These are phyloP conservation scores for Aphanomyces euteiches DNA, from an alignment of 352 stramenopile genomes.

Conservation along the genomic window DNA sequence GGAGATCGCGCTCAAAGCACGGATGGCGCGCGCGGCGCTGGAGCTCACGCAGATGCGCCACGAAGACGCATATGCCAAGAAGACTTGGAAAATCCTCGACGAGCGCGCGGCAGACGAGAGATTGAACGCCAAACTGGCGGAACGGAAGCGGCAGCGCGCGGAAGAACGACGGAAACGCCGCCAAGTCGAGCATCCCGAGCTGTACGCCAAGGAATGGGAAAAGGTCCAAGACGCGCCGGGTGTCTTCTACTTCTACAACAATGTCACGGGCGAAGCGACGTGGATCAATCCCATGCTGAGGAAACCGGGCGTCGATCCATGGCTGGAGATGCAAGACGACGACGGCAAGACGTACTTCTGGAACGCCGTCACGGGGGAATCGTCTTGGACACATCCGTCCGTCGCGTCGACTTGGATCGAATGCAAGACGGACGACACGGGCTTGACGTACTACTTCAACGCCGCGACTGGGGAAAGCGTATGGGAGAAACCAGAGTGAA, in stretches of 20 bases:
- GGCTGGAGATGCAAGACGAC: conserved; percentile 58
- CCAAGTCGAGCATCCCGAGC: conserved; percentile 1
- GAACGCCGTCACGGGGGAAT: conserved; percentile 60
- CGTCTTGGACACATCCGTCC: conserved; percentile 59
- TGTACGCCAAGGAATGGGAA: conserved; percentile 23
- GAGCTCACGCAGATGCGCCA: conserved; percentile 4
- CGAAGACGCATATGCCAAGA: background rate
- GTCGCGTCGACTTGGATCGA: conserved; percentile 47
- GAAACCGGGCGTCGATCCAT: conserved; percentile 30
- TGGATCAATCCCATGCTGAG: conserved; percentile 46
- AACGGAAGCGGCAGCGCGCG: conserved; percentile 8
- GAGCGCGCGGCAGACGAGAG: background rate
- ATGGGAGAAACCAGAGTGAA: conserved; percentile 43
- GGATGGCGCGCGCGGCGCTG: background rate
- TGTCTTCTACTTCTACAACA: conserved; percentile 67
- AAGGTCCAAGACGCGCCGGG: conserved; percentile 35
- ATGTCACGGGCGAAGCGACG: conserved; percentile 57
- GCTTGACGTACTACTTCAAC: conserved; percentile 79
- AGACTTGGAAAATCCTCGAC: conserved; percentile 4
- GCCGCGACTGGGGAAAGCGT: conserved; percentile 53
- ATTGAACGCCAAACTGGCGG: conserved; percentile 13
- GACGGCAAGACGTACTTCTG: conserved; percentile 74
- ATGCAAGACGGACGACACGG: conserved; percentile 48
- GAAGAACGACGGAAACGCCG: conserved; percentile 6
- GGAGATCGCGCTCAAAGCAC: background rate